Percentiles rank a stretch among this genome's conserved stretches.
Evolutionary conservation across 2,329 filamentous ascomycete species (phyloP).

Genomic region (Neoarthrinium moseri): DNA sequence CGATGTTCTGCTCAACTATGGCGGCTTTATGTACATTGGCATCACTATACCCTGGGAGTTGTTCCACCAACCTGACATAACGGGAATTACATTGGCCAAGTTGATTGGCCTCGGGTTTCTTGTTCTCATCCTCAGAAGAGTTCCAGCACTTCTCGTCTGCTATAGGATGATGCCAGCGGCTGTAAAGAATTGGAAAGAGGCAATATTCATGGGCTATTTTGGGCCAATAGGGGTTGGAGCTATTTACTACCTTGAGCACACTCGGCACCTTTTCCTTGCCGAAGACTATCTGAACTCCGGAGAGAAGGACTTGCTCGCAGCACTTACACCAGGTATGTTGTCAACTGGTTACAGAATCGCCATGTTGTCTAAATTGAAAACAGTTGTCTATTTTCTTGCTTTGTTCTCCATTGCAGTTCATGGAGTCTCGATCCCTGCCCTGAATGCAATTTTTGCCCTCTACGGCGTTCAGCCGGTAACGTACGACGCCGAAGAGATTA

Average conservation of each 20-base stretch:
- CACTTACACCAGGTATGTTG: constrained; percentile 5
- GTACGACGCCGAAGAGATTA: constrained; percentile 39
- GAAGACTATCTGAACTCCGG: constrained; percentile 31
- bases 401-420: constrained; percentile 43
- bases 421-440: constrained; percentile 45
- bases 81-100: constrained; percentile 50
- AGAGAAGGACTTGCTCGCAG: constrained; percentile 19
- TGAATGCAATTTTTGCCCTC: constrained; percentile 37
- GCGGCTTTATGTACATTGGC: constrained; percentile 60
- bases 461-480: constrained; percentile 38
- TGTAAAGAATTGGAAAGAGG: constrained; percentile 54
- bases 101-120: constrained; percentile 52
- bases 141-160: constrained; percentile 49
- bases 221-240: constrained; percentile 77
- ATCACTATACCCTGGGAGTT: constrained; percentile 53
- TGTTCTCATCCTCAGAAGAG: constrained; percentile 53
- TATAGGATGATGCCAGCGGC: constrained; percentile 22
- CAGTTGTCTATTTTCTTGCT: constrained; percentile 40
- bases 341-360: background rate
- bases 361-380: background rate
- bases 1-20: constrained; percentile 59
- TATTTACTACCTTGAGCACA: constrained; percentile 67
- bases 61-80: constrained; percentile 50
- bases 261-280: constrained; percentile 38
- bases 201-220: constrained; percentile 65